phyloP scores from a whole-genome alignment of 163 green algal species.

The Chlorella variabilis region DNA sequence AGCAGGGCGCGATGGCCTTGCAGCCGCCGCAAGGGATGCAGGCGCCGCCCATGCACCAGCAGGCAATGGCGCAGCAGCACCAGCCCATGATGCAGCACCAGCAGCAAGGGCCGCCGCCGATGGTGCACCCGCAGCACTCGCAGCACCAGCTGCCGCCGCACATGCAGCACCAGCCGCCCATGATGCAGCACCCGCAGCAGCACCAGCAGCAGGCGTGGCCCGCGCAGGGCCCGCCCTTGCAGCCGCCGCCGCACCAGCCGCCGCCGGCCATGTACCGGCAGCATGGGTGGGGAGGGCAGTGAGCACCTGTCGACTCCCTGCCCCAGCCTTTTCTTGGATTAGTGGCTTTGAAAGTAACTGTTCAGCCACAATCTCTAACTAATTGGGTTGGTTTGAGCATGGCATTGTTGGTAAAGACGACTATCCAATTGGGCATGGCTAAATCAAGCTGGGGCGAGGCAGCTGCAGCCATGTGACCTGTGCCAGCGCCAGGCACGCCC shows the following conservation, averaged over 20 bases:
- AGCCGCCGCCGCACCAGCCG: not conserved
- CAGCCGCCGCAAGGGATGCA: slow-evolving; percentile 3
- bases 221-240: too few relatives aligned
- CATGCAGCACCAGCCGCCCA: not conserved
- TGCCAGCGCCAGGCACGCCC: too few relatives aligned
- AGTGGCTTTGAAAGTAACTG: too few relatives aligned
- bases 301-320: not conserved
- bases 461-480: too few relatives aligned
- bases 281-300: not conserved
- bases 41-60: not conserved
- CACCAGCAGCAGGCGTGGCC: not conserved
- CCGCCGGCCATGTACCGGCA: not conserved
- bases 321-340: not conserved
- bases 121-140: not conserved
- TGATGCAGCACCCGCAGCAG: not conserved
- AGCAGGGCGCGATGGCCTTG: not conserved
- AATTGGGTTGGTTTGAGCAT: too few relatives aligned
- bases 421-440: too few relatives aligned
- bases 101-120: not conserved
- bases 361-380: too few relatives aligned
- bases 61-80: not conserved
- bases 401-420: too few relatives aligned
- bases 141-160: not conserved
- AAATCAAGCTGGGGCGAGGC: too few relatives aligned
- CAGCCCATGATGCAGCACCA: not conserved